Conservation (phyloP, 2,329 filamentous ascomycete genomes). For the Fusarium oligoseptatum region DNA sequence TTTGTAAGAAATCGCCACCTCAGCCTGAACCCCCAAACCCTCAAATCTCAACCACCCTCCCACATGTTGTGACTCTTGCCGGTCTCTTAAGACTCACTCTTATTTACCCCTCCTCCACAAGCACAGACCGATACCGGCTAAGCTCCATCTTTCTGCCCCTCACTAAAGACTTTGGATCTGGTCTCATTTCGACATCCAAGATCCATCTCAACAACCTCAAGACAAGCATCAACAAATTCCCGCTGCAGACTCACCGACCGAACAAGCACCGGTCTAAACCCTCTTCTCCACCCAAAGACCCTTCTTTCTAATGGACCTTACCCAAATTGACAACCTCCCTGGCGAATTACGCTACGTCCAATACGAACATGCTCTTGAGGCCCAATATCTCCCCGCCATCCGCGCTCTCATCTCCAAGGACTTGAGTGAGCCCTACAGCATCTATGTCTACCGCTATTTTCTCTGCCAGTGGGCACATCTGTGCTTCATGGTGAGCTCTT, state of each 20-base stretch:
- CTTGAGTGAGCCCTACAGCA: conserved; percentile 97
- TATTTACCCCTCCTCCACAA: conserved; percentile 14
- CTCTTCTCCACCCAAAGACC: neutral
- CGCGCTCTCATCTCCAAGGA: conserved; percentile 95
- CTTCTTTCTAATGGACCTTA: conserved; percentile 51
- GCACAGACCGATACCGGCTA: conserved; percentile 36
- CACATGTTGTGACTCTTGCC: conserved; percentile 34
- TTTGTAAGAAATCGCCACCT: conserved; percentile 31
- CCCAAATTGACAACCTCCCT: conserved; percentile 53
- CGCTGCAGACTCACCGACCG: neutral
- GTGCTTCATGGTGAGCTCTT: conserved; percentile 85
- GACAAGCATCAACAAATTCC: neutral
- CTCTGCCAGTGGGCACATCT: conserved; percentile 97
- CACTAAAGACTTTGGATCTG: conserved; percentile 29
- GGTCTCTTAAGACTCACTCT: conserved; percentile 14
- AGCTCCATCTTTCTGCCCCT: conserved; percentile 40
- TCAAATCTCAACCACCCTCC: conserved; percentile 29
- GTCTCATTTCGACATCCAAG: conserved; percentile 25
- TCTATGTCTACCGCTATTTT: conserved; percentile 99
- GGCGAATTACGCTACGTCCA: conserved; percentile 70
- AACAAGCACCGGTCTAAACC: neutral
- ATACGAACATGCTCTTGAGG: conserved; percentile 72
- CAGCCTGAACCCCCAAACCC: conserved; percentile 17
- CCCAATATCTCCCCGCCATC: conserved; percentile 83
- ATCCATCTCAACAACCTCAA: conserved; percentile 23